Base-by-base conservation (phyloP, 192 early-diverging fungal species). In the Podila clonocystis region DNA sequence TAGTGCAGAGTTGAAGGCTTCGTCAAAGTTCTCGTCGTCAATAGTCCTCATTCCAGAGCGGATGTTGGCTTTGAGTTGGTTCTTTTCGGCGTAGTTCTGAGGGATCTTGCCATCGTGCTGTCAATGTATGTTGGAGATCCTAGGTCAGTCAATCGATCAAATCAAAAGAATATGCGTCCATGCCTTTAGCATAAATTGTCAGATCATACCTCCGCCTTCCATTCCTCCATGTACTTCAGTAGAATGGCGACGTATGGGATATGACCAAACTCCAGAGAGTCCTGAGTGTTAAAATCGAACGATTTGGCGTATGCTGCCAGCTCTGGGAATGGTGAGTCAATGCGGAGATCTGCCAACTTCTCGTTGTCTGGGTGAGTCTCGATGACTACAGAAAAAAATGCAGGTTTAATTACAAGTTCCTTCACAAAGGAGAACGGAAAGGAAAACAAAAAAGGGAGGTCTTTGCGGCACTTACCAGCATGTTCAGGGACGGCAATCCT, bases 21-120 rank as follows among this genome's bases (percentile, higher is more conserved):
- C 95, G 9, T 91, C 91, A 83, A 97, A 96, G 72, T 98, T 98
- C 70, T 97, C 94, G 65, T 95, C 91, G 61, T 92, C 94, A 9
- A 82, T 45, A 62, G 88, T 88, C 3, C 87, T 85, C 62, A 88
- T 87, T 73, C 87, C 89, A 9, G 78, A 60, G 3, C 69, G 69
- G 24, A 98, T 86, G 17, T 89, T 63, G 20, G 85, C 83, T 55
- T 92, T 92, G 70, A 97, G 87, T 73, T 89, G 83, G 22, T 89
- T 89, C 55, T 88, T 88, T 65, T 96, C 93, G 4, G 73, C 68
- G 59, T 82, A 87, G 9, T 87, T 87, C 1, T 82, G 76, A 19
- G 92, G 93, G 50, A 93, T 75, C 61, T 84, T 82, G 19, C 89
- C 90, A 52, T 86, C 64, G 75, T 94, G 87, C 87, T 91, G 59